Percentiles rank a stretch among this genome's conserved stretches.
These are phyloP conservation scores for Pichia sp. DNA, from an alignment of 1,139 yeast species.

Conservation along the genomic window DNA sequence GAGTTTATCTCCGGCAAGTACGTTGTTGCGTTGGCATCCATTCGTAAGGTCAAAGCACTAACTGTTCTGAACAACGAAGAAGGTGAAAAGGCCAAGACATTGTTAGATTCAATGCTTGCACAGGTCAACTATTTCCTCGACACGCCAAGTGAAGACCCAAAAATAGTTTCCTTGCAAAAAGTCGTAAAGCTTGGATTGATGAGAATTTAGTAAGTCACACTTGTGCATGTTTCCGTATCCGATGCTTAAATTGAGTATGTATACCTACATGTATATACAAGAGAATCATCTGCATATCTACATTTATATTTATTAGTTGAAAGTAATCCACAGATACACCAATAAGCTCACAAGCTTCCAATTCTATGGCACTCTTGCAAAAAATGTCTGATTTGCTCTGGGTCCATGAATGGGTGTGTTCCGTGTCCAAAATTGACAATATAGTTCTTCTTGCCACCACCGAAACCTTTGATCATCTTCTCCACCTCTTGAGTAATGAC, in stretches of 20 bases:
- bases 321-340: neutral
- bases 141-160: constrained; percentile 16
- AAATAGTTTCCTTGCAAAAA: constrained; percentile 16
- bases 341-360: constrained; percentile 39
- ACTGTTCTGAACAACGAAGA: neutral
- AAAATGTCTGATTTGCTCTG: constrained; percentile 80
- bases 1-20: constrained; percentile 18
- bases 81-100: constrained; percentile 7
- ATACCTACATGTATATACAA: neutral
- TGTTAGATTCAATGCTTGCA: constrained; percentile 7
- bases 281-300: neutral
- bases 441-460: constrained; percentile 87
- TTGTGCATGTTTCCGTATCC: neutral
- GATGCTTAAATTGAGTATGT: neutral
- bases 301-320: neutral
- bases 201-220: constrained; percentile 19
- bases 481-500: constrained; percentile 76
- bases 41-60: constrained; percentile 19
- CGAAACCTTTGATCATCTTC: constrained; percentile 83
- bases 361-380: constrained; percentile 82
- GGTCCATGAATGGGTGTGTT: constrained; percentile 95
- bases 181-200: constrained; percentile 18
- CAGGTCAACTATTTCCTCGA: constrained; percentile 13
- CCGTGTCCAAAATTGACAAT: constrained; percentile 97
- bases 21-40: constrained; percentile 17